Evolutionary conservation across 2,329 filamentous ascomycete species (phyloP).

Genomic region (Escovopsis sp.): DNA sequence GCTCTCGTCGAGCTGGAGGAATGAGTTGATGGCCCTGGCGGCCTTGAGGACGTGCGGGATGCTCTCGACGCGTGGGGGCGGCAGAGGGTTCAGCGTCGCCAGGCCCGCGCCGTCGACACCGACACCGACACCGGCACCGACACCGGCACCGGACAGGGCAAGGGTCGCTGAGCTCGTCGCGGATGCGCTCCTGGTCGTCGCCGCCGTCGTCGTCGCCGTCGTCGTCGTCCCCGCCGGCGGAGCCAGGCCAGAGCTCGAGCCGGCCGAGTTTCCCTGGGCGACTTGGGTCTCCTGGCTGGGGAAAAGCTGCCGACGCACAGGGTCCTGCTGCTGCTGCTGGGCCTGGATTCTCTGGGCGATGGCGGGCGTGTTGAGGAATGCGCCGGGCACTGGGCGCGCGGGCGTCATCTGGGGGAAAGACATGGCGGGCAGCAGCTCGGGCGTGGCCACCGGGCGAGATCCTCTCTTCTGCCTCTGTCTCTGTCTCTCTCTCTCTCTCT

Average conservation of each 20-base stretch:
- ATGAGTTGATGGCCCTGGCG: slow-evolving; percentile 68
- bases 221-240: neutral
- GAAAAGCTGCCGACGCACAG: slow-evolving; percentile 39
- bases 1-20: slow-evolving; percentile 58
- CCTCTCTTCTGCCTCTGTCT: neutral
- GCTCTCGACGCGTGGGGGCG: slow-evolving; percentile 30
- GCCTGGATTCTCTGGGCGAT: slow-evolving; percentile 33
- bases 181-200: neutral
- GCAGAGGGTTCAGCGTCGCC: slow-evolving; percentile 19
- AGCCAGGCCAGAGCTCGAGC: neutral
- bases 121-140: slow-evolving; percentile 11
- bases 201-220: neutral
- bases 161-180: too few relatives aligned
- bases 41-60: slow-evolving; percentile 64
- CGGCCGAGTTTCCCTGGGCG: slow-evolving; percentile 8
- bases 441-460: slow-evolving; percentile 1
- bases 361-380: slow-evolving; percentile 62
- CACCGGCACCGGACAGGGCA: too few relatives aligned
- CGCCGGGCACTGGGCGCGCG: slow-evolving; percentile 58
- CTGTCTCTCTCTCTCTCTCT: too few relatives aligned
- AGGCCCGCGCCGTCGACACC: slow-evolving; percentile 15
- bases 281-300: slow-evolving; percentile 11
- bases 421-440: slow-evolving; percentile 27
- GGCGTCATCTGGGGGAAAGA: slow-evolving; percentile 47
- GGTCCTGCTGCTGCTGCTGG: slow-evolving; percentile 28